Percentiles rank a stretch among this genome's conserved stretches.
These are phyloP conservation scores for Grammothele lineata DNA, from an alignment of 768 basidiomycete genomes.

Conservation along the genomic window DNA sequence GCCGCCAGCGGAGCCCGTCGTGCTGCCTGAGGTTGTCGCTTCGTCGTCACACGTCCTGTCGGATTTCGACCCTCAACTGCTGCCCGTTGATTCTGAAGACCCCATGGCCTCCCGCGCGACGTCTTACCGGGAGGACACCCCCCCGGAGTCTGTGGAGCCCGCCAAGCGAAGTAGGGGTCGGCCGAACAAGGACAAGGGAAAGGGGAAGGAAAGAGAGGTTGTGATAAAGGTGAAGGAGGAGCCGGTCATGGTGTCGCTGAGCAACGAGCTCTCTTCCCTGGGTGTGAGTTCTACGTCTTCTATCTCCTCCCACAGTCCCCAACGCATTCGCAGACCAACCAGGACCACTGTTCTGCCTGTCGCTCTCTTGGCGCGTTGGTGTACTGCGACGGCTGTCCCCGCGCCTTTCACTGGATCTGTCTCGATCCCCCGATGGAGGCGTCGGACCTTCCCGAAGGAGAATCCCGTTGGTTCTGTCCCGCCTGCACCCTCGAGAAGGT, in stretches of 20 bases:
- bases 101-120: conserved; percentile 60
- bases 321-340: conserved; percentile 45
- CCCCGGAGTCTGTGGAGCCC: conserved; percentile 6
- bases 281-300: no score
- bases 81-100: conserved; percentile 57
- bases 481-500: conserved; percentile 67
- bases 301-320: no score
- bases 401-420: conserved; percentile 95
- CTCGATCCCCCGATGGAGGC: conserved; percentile 92
- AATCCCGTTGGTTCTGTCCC: conserved; percentile 73
- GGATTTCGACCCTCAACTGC: conserved; percentile 49
- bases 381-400: conserved; percentile 96
- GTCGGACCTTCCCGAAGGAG: conserved; percentile 78
- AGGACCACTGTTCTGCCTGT: conserved; percentile 85
- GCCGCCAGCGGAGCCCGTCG: conserved; percentile 14
- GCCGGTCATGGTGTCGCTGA: conserved; percentile 33
- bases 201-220: conserved; percentile 45
- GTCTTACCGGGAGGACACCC: conserved; percentile 28
- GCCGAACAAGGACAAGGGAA: conserved; percentile 29
- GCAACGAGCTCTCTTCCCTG: conserved; percentile 23
- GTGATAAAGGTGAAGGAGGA: conserved; percentile 45
- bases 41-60: conserved; percentile 47
- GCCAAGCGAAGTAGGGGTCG: conserved; percentile 8
- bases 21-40: conserved; percentile 14
- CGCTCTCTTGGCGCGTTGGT: conserved; percentile 80